Evolutionary conservation across 805 yeast genomes (phyloP).

Genomic region (Candida namnaoensis): DNA sequence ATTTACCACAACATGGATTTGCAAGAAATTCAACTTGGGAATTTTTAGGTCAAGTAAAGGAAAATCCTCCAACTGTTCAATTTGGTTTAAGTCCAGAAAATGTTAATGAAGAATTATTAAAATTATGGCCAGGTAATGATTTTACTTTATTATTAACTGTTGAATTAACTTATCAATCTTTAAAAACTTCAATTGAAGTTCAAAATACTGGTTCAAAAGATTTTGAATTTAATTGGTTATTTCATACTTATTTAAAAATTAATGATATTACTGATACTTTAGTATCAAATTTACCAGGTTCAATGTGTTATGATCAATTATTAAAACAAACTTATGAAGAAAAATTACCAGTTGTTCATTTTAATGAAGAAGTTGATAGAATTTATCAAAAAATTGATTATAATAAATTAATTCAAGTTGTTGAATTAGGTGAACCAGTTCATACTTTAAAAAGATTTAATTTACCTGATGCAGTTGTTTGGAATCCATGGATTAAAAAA

Average conservation of each 20-base stretch:
- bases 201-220: constrained; percentile 54
- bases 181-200: constrained; percentile 68
- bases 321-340: constrained; percentile 53
- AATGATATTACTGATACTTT: constrained; percentile 71
- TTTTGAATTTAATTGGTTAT: constrained; percentile 87
- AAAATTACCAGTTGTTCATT: constrained; percentile 65
- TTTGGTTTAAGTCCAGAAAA: constrained; percentile 87
- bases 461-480: constrained; percentile 70
- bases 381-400: constrained; percentile 60
- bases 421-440: constrained; percentile 60
- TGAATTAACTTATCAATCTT: constrained; percentile 43
- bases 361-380: constrained; percentile 77
- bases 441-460: constrained; percentile 60
- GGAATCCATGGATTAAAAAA: constrained; percentile 95
- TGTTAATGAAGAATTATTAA: constrained; percentile 64
- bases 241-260: constrained; percentile 81
- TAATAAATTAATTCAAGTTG: constrained; percentile 54
- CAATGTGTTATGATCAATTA: constrained; percentile 69
- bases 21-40: constrained; percentile 92
- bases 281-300: constrained; percentile 73
- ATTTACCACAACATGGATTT: constrained; percentile 93
- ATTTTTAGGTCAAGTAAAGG: constrained; percentile 76
- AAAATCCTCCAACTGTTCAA: constrained; percentile 70
- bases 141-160: constrained; percentile 73
- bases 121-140: constrained; percentile 43